Base-by-base conservation (phyloP, 2,329 filamentous ascomycete genomes). In the Exophiala viscosa region DNA sequence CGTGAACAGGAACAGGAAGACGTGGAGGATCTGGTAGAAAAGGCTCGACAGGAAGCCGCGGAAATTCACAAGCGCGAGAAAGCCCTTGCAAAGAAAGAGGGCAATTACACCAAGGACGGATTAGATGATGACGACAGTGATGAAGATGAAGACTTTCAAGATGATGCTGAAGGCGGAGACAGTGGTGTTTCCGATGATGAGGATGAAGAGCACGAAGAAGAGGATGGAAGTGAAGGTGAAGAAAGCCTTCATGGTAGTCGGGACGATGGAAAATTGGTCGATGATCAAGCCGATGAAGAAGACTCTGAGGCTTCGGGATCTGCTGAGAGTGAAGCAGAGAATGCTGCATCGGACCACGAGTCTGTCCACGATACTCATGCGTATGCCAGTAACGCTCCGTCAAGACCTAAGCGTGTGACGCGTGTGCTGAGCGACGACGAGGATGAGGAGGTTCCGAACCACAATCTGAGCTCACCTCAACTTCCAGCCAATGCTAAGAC, bases 21-120 rank as follows among this genome's bases (percentile, higher is more conserved):
- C 54, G 83, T 96, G 10, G 93, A 97, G 62, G 87, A 96, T 64
- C 80, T 97, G 55, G 82, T 97, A 20, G 86, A 92, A 43, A 90
- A 86, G 63, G 92, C 91, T 15, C 80, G 90, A 52, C 78, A 84
- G 56, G 89, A 97, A 66, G 91, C 86, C 1, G 81, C 87, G 40
- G 84, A 87, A 60, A 84, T 97, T 45, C 86, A 85, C 70, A 83
- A 86, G 62, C 77, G 83, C 44, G 93, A 99, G 71, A 84, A 84
- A 58, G 85, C 81, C 23, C 84, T 82, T 40, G 83, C 83, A 0
- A 92, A 88, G 71, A 83, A 84, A 64, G 79, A 83, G 48, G 70
- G 69, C 6, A 76, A 76, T 36, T 72, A 69, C 5, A 72, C 70
- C 47, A 69, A 68, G 13, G 72, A 76, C 48, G 70, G 65, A 3